Evolutionary conservation across 2,329 filamentous ascomycete species (phyloP).

Genomic region (Curvularia spicifera): DNA sequence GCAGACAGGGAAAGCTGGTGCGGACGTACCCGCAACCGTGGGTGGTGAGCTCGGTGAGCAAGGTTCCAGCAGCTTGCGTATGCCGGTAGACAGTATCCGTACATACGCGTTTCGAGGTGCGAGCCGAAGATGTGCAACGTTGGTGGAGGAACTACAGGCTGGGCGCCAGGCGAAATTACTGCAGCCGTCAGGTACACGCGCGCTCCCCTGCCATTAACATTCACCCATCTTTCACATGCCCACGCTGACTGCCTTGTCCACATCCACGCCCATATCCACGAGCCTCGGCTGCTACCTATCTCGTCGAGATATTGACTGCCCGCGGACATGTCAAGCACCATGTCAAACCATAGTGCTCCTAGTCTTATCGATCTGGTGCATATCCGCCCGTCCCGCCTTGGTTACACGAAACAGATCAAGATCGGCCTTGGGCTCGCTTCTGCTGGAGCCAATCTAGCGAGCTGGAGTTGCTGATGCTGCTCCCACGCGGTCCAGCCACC

Average conservation of each 20-base stretch:
- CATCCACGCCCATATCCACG: neutral
- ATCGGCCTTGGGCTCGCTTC: neutral
- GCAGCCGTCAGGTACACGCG: constrained; percentile 4
- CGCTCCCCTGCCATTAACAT: neutral
- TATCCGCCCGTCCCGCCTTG: neutral
- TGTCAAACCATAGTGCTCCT: neutral
- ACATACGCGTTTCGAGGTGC: neutral
- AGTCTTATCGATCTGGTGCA: neutral
- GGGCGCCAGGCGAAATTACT: constrained; percentile 19
- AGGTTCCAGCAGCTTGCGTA: neutral
- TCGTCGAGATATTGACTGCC: neutral
- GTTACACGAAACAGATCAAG: constrained; percentile 8
- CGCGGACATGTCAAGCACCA: neutral
- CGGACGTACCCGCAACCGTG: neutral
- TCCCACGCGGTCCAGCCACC: neutral
- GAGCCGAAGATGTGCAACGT: neutral
- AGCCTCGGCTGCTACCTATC: neutral
- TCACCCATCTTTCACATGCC: neutral
- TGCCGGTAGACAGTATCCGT: no score
- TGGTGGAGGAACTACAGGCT: constrained; percentile 3
- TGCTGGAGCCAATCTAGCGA: neutral
- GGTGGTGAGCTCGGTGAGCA: neutral
- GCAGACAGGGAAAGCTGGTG: neutral
- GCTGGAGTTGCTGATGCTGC: neutral
- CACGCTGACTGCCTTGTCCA: neutral